Base-by-base conservation (phyloP, 148 eudicot species). In the Rhododendron henanense region DNA sequence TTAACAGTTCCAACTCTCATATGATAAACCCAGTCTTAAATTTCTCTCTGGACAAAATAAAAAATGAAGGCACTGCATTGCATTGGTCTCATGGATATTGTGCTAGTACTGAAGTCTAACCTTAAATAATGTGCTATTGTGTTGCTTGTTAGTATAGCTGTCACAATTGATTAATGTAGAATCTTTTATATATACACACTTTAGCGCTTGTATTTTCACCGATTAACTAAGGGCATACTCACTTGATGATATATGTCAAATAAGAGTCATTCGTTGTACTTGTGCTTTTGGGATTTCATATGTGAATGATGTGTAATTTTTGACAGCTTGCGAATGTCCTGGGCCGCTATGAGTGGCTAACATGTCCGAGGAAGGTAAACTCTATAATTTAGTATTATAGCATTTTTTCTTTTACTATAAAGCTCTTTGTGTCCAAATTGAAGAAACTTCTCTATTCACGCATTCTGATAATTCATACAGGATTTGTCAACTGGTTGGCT, bases 401-500 rank as follows among this genome's bases (percentile, higher is more conserved):
- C 74, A 78, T 44, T 28, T 69, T 16, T 79, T 35, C 5, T 25
- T 41, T 25, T 5, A 19, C 50, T 37, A 16, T 51, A 79, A 37
- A 65, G 61, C 45, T 74, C 50, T 73, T 10, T 77, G 37, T 63
- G 35, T 76, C 33, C 19, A 37, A 59, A 2, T 73, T 71, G 44
- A 51, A 65, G 78, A 47, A 81, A 63, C 80, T 85, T 50, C 28
- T 61, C 10, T 51, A 47, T 50, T 37, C n/a, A 16, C 67, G 25
- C 81, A 21, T 39, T 45, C 35, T 84, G 80, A 14, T 67, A 73
- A 44, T 50, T 45, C 28, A 71, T 84, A 51, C 87, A 97, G 99
- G 99, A 97, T 88, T 91, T 97, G 88, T 93, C 99, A 25, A 93
- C 98, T 87, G 96, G 98, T 61, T 97, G 99, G 99, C 99, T 97